phyloP scores from a whole-genome alignment of 2,329 filamentous ascomycete species.

The Chaetomiaceae sp. region DNA sequence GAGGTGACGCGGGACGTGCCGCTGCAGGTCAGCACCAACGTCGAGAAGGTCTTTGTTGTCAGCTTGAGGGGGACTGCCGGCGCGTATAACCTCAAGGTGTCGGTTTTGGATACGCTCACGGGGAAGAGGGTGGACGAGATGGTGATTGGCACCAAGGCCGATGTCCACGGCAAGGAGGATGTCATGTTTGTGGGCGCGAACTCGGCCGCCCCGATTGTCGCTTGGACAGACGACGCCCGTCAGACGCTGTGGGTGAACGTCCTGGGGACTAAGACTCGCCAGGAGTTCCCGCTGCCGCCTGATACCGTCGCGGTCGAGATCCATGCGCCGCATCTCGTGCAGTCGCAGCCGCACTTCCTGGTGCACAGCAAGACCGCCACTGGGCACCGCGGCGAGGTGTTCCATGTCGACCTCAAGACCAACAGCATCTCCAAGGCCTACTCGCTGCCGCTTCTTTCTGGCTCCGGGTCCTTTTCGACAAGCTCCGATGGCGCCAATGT shows the following conservation, averaged over 20 bases:
- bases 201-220: constrained; percentile 67
- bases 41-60: constrained; percentile 69
- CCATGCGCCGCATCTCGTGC: constrained; percentile 67
- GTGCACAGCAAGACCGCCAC: constrained; percentile 69
- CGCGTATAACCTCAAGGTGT: constrained; percentile 72
- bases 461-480: constrained; percentile 70
- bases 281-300: constrained; percentile 48
- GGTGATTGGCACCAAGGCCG: constrained; percentile 66
- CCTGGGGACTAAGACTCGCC: constrained; percentile 54
- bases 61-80: constrained; percentile 65
- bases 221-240: constrained; percentile 63
- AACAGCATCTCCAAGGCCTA: constrained; percentile 71
- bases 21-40: constrained; percentile 68
- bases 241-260: constrained; percentile 67
- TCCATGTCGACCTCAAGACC: constrained; percentile 70
- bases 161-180: constrained; percentile 59
- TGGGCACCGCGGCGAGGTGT: constrained; percentile 79
- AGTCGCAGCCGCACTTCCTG: constrained; percentile 75
- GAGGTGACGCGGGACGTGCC: constrained; percentile 65
- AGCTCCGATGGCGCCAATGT: constrained; percentile 76
- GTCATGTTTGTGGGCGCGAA: constrained; percentile 74
- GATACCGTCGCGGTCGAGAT: constrained; percentile 54
- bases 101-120: constrained; percentile 65
- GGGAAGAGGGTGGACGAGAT: constrained; percentile 70
- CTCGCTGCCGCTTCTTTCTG: constrained; percentile 65